Base-by-base conservation (phyloP, 768 basidiomycete genomes). In the Rhodocollybia butyracea region DNA sequence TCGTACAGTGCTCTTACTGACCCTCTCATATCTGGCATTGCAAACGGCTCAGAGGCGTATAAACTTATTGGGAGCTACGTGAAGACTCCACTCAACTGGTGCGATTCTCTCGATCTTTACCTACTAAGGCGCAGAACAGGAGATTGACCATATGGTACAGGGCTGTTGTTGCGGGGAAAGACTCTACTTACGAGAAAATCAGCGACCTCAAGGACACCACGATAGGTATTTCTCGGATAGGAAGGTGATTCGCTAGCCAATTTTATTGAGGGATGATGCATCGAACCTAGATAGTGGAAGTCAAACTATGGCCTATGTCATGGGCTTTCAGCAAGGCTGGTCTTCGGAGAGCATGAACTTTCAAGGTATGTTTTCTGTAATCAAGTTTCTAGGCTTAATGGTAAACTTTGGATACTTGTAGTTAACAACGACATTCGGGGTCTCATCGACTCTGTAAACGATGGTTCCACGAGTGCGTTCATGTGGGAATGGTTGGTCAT, bases 401-500 rank as follows among this genome's bases (percentile, higher is more conserved):
- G 24, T 57, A 27, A 6, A 21, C 22, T 46, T 52, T 6, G n/a
- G 30, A 27, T 41, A 39, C n/a, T 43, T 29, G 5, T 57, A 92
- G 91, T 91, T 34, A 90, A 91, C 64, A 84, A 89, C 59, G 85
- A 91, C 61, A 90, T 94, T 57, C 84, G 80, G 15, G 86, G 90
- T 10, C 76, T 98, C 29, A 83, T 95, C 57, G 74, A 86, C 59
- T 92, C 93, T 5, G 92, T 96, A 13, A 97, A 97, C 64, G 85
- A 90, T 50, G 90, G 87, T 0, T 81, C 87, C 12, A 94, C 94
- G 5, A 91, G 90, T 59, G 89, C 88, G 11, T 95, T 95, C 72
- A 89, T 95, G 86, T 93, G 92, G 91, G 92, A 94, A 68, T 92
- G 89, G 90, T n/a, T n/a, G n/a, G n/a, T n/a, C n/a, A n/a, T n/a